Percentiles rank a stretch among this genome's conserved stretches.
Evolutionary conservation across 1,139 yeast species (phyloP).

Genomic region (Kurtzmaniella quercitrusa): DNA sequence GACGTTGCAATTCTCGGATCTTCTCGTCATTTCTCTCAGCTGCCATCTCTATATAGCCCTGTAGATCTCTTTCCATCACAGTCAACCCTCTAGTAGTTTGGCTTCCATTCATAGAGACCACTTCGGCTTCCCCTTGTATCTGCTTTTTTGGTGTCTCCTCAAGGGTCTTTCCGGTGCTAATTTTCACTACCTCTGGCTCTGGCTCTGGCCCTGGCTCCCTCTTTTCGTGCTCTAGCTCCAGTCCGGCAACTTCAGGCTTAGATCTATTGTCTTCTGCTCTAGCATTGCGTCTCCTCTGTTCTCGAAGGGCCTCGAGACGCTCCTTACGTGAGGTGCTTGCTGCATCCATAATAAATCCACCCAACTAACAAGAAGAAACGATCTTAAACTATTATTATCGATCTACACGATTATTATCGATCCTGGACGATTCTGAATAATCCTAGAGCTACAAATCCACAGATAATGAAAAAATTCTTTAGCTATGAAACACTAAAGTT

Average conservation of each 20-base stretch:
- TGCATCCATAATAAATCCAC: background rate
- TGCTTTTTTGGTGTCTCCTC: background rate
- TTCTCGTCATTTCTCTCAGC: slow-evolving; percentile 18
- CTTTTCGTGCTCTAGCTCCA: background rate
- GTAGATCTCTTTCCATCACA: slow-evolving; percentile 24
- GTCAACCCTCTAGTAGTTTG: slow-evolving; percentile 1
- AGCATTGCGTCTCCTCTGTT: slow-evolving; percentile 2
- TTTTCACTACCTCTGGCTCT: background rate
- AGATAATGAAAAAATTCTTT: too few species aligned
- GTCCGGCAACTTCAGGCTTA: background rate
- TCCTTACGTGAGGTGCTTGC: background rate
- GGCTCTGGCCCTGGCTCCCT: too few species aligned
- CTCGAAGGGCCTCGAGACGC: background rate
- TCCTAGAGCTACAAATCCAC: too few species aligned
- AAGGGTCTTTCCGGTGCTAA: background rate
- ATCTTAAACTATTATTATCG: background rate
- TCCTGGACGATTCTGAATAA: too few species aligned
- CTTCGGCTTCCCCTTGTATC: background rate
- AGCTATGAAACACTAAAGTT: too few species aligned
- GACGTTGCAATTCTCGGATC: background rate
- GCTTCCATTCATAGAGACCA: background rate
- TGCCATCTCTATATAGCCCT: slow-evolving; percentile 24
- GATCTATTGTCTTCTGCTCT: slow-evolving; percentile 8
- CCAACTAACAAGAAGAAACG: background rate
- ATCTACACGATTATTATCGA: too few species aligned